These are phyloP conservation scores for Priceomyces fermenticarens DNA, from an alignment of 805 yeast species.

Conservation along the genomic window DNA sequence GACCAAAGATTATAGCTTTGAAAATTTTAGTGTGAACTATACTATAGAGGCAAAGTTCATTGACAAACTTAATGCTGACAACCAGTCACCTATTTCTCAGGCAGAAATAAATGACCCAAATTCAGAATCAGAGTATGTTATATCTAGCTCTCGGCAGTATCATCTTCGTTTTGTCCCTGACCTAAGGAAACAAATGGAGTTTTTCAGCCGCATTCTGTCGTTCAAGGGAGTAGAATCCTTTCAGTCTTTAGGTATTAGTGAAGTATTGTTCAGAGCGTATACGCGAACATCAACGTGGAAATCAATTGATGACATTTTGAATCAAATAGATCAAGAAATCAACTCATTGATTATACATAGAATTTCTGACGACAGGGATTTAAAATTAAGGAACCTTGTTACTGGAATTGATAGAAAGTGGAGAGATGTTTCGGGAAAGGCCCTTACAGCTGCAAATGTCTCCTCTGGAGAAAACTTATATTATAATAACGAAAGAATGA, in stretches of 20 bases:
- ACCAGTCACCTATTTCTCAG: slow-evolving; percentile 27
- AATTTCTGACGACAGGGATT: slow-evolving; percentile 24
- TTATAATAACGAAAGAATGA: slow-evolving; percentile 21
- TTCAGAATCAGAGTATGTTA: slow-evolving; percentile 29
- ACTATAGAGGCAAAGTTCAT: slow-evolving; percentile 54
- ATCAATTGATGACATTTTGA: slow-evolving; percentile 22
- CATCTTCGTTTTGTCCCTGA: slow-evolving; percentile 40
- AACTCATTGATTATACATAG: slow-evolving; percentile 24
- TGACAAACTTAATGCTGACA: slow-evolving; percentile 38
- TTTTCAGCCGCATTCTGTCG: slow-evolving; percentile 22
- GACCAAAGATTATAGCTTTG: slow-evolving; percentile 44
- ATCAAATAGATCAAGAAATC: slow-evolving; percentile 35
- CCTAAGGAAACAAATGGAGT: slow-evolving; percentile 24
- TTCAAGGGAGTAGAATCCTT: slow-evolving; percentile 25
- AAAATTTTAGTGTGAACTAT: slow-evolving; percentile 47
- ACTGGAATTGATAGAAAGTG: neutral
- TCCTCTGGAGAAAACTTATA: slow-evolving; percentile 1
- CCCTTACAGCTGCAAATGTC: slow-evolving; percentile 5
- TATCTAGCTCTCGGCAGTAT: slow-evolving; percentile 34
- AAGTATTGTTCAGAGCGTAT: slow-evolving; percentile 26
- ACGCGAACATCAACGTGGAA: slow-evolving; percentile 32
- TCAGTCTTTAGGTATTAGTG: slow-evolving; percentile 33
- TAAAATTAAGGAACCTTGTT: slow-evolving; percentile 32
- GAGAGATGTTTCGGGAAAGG: neutral
- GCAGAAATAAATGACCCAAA: slow-evolving; percentile 37